A percentile compares a stretch with the other conserved stretches of the same genome.
Conservation (phyloP, 345 rosid species). For the Eucalyptus decipiens region DNA sequence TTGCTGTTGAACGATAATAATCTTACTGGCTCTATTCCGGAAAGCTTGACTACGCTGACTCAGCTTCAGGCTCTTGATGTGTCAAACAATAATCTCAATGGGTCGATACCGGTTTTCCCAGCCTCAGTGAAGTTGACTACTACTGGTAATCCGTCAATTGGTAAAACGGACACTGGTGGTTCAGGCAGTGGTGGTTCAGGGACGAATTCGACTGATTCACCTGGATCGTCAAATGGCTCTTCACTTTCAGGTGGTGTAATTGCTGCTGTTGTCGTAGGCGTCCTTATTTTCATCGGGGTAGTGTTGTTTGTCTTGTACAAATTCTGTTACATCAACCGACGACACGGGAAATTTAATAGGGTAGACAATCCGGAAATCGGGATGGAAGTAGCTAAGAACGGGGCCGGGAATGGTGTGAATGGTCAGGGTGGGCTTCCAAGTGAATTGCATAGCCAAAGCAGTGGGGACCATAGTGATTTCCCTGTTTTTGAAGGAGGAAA, state of each 20-base stretch:
- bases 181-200: not conserved
- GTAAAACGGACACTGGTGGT: slow-evolving; percentile 11
- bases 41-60: slow-evolving; percentile 31
- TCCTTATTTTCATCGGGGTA: slow-evolving; percentile 27
- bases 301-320: slow-evolving; percentile 38
- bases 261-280: slow-evolving; percentile 28
- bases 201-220: not conserved
- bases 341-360: slow-evolving; percentile 19
- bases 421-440: slow-evolving; percentile 24
- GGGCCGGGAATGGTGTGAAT: slow-evolving; percentile 1
- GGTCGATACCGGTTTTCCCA: slow-evolving; percentile 30
- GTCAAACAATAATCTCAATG: slow-evolving; percentile 62
- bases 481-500: slow-evolving; percentile 50
- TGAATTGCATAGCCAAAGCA: slow-evolving; percentile 44
- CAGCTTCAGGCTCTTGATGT: slow-evolving; percentile 41
- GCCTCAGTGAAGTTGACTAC: slow-evolving; percentile 19
- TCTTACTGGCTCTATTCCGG: slow-evolving; percentile 54
- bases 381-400: slow-evolving; percentile 28
- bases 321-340: slow-evolving; percentile 18
- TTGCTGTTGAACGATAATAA: slow-evolving; percentile 45
- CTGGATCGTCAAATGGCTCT: slow-evolving; percentile 5
- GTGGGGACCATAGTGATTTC: slow-evolving; percentile 42
- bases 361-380: slow-evolving; percentile 25
- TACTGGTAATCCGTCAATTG: slow-evolving; percentile 41
- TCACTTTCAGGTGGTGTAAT: slow-evolving; percentile 21